phyloP scores from a whole-genome alignment of 139 green algal genomes.

The Closterium sp. region DNA sequence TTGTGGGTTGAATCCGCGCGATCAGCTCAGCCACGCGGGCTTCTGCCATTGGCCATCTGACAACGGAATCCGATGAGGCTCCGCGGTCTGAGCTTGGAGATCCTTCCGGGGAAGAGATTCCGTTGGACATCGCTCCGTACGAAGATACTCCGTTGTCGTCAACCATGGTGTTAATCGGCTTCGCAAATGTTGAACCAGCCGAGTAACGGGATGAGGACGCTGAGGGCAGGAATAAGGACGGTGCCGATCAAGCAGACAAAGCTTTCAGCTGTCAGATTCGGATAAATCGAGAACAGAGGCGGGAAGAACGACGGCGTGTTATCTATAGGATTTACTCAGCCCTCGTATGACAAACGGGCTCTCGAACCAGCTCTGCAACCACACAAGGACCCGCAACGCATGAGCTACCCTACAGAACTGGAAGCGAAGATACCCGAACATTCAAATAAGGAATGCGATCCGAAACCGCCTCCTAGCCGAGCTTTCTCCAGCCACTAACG shows the following conservation, averaged over 20 bases:
- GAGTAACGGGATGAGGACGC: too few relatives aligned
- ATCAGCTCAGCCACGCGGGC: slow-evolving; percentile 25
- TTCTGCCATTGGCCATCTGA: slow-evolving; percentile 30
- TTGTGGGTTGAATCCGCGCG: slow-evolving; percentile 31
- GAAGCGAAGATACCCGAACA: not conserved
- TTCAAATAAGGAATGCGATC: not conserved
- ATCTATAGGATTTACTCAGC: not conserved
- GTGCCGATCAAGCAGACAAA: too few relatives aligned
- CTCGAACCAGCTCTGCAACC: not conserved
- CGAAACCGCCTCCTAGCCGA: not conserved
- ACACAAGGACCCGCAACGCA: not conserved
- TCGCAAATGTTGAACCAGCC: not conserved
- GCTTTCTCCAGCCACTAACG: not conserved
- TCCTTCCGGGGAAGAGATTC: not conserved
- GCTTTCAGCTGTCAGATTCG: too few relatives aligned
- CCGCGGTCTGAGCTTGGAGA: not conserved
- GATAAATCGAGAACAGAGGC: too few relatives aligned
- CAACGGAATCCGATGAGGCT: not conserved
- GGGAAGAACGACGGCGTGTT: not conserved
- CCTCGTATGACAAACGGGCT: not conserved
- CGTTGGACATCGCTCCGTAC: not conserved
- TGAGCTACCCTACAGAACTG: not conserved
- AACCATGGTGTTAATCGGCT: not conserved
- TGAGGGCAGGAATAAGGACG: not conserved
- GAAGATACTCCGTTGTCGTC: not conserved